Base-by-base conservation (phyloP, 2,329 filamentous ascomycete genomes). In the Fusarium pseudoanthophilum region DNA sequence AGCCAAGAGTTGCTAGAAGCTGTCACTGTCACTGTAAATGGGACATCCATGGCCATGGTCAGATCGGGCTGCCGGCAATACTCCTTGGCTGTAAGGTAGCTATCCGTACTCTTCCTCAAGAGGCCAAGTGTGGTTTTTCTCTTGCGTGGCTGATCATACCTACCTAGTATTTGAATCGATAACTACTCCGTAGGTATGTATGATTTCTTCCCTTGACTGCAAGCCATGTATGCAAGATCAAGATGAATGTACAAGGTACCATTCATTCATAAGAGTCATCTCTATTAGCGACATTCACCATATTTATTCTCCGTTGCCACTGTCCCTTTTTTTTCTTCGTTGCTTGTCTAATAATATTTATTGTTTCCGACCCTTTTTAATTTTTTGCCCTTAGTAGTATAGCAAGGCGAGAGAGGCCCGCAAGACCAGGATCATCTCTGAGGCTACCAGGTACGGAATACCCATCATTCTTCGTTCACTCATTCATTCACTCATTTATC, bases 371-470 rank as follows among this genome's bases (percentile, higher is more conserved):
- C 66, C 59, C 66, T 71, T 71, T 56, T 65, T 36, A 56, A n/a
- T 53, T 65, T 65, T 61, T 58, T 24, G 32, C 24, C 65, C 65
- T 26, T 64, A 26, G 30, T 69, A 69, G 51, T 58, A 69, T 69
- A 69, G 65, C 64, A 69, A 64, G 65, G 65, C 45, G 58, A 69
- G 67, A 69, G 59, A 53, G 67, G 67, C 67, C 67, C 67, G 67
- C 65, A 69, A 53, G 66, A 70, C 67, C 67, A 70, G 67, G 67
- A 70, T 70, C 46, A 60, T 65, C 52, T 43, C 48, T 43, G 39
- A 64, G 45, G 36, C 66, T 69, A 51, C 65, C 49, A 28, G 26
- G 4, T 51, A 52, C 58, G 32, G 52, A 53, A 60, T 60, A 65
- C 49, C 52, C 52, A 69, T 59, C 43, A 56, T 55, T 36, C 26